Conservation (phyloP, 192 early-diverging fungal genomes). For the Funneliformis mosseae region DNA sequence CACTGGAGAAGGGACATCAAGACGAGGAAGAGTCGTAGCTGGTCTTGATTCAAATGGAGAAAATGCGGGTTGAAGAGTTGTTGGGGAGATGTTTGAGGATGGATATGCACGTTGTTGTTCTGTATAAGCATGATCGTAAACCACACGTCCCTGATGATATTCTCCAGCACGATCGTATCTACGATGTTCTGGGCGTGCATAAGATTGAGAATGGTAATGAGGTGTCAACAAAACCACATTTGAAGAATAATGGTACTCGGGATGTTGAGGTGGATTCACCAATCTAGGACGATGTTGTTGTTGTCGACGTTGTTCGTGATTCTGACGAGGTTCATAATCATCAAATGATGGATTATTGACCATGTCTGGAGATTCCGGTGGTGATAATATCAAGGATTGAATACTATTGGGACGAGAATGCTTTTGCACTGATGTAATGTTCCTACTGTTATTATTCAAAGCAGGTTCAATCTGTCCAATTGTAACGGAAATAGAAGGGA, state of each 20-base stretch:
- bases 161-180: not conserved
- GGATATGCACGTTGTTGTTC: not conserved
- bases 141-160: not conserved
- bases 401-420: not conserved
- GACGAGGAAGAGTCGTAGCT: not conserved
- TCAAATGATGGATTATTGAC: not conserved
- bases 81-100: not conserved
- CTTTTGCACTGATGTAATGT: not conserved
- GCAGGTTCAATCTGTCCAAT: not conserved
- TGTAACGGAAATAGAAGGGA: not conserved
- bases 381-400: not conserved
- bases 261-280: not conserved
- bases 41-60: not conserved
- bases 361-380: not conserved
- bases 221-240: not conserved
- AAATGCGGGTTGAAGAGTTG: not conserved
- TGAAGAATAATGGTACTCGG: not conserved
- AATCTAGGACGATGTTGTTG: not conserved
- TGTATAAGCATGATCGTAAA: not conserved
- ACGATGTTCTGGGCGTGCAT: not conserved
- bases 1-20: not conserved
- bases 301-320: not conserved
- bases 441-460: not conserved
- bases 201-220: not conserved
- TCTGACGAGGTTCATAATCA: not conserved